These are phyloP conservation scores for Cicer chorassanicum DNA, from an alignment of 306 rosid genomes.

Conservation along the genomic window DNA sequence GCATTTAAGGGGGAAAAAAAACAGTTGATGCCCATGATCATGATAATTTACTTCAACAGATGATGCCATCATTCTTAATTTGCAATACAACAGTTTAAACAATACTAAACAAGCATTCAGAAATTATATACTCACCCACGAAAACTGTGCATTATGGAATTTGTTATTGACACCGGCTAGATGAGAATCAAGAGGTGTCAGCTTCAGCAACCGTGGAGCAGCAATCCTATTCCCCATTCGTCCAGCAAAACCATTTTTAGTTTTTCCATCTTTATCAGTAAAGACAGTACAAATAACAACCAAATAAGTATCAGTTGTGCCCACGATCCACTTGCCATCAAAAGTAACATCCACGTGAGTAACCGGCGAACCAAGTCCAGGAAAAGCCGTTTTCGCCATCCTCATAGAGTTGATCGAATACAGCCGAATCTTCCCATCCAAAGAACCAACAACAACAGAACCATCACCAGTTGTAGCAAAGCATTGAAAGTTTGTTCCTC, in stretches of 20 bases:
- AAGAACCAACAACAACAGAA: slow-evolving; percentile 90
- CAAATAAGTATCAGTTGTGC: slow-evolving; percentile 85
- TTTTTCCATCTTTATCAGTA: slow-evolving; percentile 83
- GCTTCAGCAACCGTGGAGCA: slow-evolving; percentile 93
- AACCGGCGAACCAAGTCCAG: slow-evolving; percentile 95
- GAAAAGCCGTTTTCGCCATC: slow-evolving; percentile 91
- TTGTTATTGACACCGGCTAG: slow-evolving; percentile 83
- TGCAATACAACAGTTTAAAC: slow-evolving; percentile 17
- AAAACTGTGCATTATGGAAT: slow-evolving; percentile 91
- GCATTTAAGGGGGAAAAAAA: not conserved
- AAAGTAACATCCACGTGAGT: slow-evolving; percentile 93
- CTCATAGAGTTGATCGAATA: slow-evolving; percentile 89
- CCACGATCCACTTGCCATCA: slow-evolving; percentile 97
- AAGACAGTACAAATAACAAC: slow-evolving; percentile 80
- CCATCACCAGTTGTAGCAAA: slow-evolving; percentile 98
- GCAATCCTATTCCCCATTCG: slow-evolving; percentile 94
- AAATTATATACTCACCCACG: slow-evolving; percentile 71
- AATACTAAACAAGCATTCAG: slow-evolving; percentile 4
- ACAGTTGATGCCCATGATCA: not conserved
- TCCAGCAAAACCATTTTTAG: slow-evolving; percentile 86
- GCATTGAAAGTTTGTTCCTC: slow-evolving; percentile 96
- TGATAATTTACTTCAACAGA: not conserved
- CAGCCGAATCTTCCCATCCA: slow-evolving; percentile 92
- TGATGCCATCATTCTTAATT: slow-evolving; percentile 15
- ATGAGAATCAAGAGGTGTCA: slow-evolving; percentile 92